A percentile compares a stretch with the other conserved stretches of the same genome.
Conservation (phyloP, 2,329 filamentous ascomycete genomes). For the Rhynchosporium agropyri region DNA sequence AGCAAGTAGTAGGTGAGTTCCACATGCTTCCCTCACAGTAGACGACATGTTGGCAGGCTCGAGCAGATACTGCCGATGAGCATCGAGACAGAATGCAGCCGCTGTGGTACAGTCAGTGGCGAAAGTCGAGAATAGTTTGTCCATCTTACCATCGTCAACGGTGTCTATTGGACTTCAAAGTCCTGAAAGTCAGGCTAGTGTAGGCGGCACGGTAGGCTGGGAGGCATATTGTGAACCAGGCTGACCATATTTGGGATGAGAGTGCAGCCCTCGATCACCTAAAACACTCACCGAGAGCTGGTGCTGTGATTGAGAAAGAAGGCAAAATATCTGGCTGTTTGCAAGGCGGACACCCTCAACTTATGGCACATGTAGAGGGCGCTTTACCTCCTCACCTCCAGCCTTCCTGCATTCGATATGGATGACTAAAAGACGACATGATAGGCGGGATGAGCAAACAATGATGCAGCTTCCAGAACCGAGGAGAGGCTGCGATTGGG, state of each 20-base stretch:
- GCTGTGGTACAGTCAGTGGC: background rate
- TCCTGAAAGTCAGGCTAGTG: background rate
- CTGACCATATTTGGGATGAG: background rate
- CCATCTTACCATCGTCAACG: background rate
- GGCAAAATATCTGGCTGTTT: constrained; percentile 2
- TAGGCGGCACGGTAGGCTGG: background rate
- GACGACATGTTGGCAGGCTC: background rate
- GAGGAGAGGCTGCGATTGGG: background rate
- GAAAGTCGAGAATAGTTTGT: background rate
- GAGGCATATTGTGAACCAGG: background rate
- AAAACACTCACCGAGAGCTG: constrained; percentile 1
- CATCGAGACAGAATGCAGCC: background rate
- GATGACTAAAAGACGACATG: background rate
- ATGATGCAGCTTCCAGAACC: background rate
- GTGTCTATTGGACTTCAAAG: background rate
- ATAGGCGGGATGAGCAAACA: background rate
- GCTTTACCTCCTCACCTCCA: background rate
- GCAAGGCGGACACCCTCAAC: constrained; percentile 4
- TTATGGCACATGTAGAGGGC: constrained; percentile 8
- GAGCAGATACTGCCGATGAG: background rate
- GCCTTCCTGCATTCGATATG: background rate
- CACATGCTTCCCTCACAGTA: background rate
- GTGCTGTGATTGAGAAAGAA: constrained; percentile 6
- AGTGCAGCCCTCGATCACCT: background rate
- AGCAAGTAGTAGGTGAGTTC: background rate